Base-by-base conservation (phyloP, 345 rosid species). In the Hibiscus mutabilis region DNA sequence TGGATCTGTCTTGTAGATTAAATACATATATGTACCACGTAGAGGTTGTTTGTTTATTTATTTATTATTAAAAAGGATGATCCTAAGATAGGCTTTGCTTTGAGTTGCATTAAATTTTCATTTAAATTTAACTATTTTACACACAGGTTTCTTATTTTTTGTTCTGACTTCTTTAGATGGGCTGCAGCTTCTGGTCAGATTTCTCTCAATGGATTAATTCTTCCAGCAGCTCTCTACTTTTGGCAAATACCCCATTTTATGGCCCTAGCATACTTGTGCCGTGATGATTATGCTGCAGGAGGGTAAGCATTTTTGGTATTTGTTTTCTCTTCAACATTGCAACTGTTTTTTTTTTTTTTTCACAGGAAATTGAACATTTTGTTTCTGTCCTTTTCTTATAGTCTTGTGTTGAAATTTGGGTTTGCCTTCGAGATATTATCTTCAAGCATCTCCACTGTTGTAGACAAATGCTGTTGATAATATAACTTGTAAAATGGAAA, bases 211-310 rank as follows among this genome's bases (percentile, higher is more conserved):
- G 84, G 90, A 53, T 74, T 89, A 86, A 80, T 95, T 71, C 96
- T 95, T 75, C 98, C 96, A 3, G 90, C 93, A 71, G 98, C 97
- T 79, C 93, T 94, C 51, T 95, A 92, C 66, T 89, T 95, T 79
- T 95, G 98, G 99, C 99, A 95, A 81, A 89, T 95, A 66, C 99
- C 99, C 42, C 99, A 92, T 81, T 95, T 95, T 63, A 95, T 95
- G 98, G 99, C 97, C 74, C 92, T 95, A 76, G 96, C 98, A 37
- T 85, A 84, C 75, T 77, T 92, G 59, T 95, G 89, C 71, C 94
- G 96, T 22, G 76, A 84, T 63, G 99, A 95, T 82, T 95, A 95
- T 82, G 97, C 92, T 77, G 89, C 90, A 59, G 98, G 98, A 83
- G 96, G 98, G 99, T 95, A 71, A 68, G 21, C 37, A n/a, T 15